Evolutionary conservation across 768 basidiomycete genomes (phyloP), one percentile per base, ranked within the genome.

Genomic region (Cantharellus anzutake): DNA sequence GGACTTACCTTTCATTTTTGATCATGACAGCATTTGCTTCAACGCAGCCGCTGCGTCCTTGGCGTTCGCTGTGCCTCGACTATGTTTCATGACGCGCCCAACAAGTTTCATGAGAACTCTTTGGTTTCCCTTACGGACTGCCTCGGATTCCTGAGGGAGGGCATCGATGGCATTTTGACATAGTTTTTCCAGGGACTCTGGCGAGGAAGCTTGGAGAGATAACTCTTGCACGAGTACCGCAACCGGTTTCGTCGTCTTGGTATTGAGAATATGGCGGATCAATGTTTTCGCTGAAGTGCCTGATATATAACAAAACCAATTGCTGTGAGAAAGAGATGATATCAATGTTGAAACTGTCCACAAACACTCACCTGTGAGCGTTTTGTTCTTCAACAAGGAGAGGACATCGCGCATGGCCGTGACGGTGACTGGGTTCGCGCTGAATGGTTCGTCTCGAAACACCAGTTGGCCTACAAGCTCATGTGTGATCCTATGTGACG

Each of bases 41-140:
- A 94, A 65, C 61, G 74, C 70, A 38, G 68, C 70, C 65, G 72
- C 78, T 20, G 78, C 80, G 37, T 72, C 72, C 60, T 75, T 74
- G 0, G 90, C 86, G 70, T 94, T 82, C 11, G 83, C 88, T 51
- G 80, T 76, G 14, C 94, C 94, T 60, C 79, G 73, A 63, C 81
- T 86, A 56, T 77, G 69, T 69, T 81, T 83, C 87, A 97, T 92
- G 38, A 94, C 86, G 65, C 79, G 75, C 0, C 92, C 92, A 1
- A 93, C 75, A 51, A 97, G 74, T 62, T 83, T 82, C 72, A 86
- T 86, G 42, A 92, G 64, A 3, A 88, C 88, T 61, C 82, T 84
- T n/a, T 70, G 70, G 58, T 84, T 83, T 0, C 93, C 92, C 16
- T 72, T 72, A 14, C 77, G 76, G 42, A 84, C 76, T 16, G 80